phyloP scores from a whole-genome alignment of 2,329 filamentous ascomycete species.

The Trichoderma asperellum region DNA sequence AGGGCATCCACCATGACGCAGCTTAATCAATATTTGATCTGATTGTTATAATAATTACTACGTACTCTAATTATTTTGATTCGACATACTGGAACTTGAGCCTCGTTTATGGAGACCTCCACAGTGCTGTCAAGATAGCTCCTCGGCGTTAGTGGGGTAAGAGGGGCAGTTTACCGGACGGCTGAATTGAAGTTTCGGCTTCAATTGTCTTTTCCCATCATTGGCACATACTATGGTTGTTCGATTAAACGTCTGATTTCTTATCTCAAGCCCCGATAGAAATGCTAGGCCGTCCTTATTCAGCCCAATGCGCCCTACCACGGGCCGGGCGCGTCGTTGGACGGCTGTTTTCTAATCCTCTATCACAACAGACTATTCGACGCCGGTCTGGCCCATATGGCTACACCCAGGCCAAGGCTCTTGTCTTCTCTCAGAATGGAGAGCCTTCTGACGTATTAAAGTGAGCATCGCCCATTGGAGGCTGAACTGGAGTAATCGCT shows the following conservation, averaged over 20 bases:
- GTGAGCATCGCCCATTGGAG: constrained; percentile 43
- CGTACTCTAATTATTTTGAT: neutral
- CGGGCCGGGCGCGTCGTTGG: neutral
- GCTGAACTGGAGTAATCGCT: neutral
- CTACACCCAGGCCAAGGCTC: constrained; percentile 83
- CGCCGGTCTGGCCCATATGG: constrained; percentile 69
- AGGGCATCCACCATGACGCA: neutral
- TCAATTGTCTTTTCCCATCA: neutral
- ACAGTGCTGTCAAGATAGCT: neutral
- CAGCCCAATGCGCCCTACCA: neutral
- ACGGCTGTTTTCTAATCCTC: constrained; percentile 18
- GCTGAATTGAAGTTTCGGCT: neutral
- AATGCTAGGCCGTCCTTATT: constrained; percentile 2
- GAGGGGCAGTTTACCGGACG: neutral
- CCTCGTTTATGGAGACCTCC: neutral
- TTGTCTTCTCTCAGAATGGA: constrained; percentile 74
- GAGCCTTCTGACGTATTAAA: constrained; percentile 72
- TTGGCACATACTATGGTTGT: neutral
- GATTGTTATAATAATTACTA: neutral
- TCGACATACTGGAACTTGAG: neutral
- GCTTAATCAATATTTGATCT: neutral
- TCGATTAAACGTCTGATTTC: neutral
- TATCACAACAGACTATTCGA: constrained; percentile 43
- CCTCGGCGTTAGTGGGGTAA: constrained; percentile 6
- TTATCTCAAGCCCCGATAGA: neutral